Evolutionary conservation across 495 filamentous ascomycete species (phyloP).

Genomic region (Trichoderma erinaceum): DNA sequence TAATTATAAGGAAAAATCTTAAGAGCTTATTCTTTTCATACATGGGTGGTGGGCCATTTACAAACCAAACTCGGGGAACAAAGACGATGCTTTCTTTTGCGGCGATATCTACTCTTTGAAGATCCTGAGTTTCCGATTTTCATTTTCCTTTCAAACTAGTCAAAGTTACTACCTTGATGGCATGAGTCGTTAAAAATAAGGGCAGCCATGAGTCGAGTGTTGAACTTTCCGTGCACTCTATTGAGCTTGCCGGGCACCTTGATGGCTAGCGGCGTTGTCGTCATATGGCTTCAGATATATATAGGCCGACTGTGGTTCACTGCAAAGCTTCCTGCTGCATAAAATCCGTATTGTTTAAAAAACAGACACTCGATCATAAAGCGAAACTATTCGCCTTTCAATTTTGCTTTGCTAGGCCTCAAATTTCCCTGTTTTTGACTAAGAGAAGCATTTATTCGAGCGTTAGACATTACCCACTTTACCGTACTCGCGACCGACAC

Average conservation of each 20-base stretch:
- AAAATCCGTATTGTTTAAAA: neutral
- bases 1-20: no score
- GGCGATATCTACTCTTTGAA: neutral
- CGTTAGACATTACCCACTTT: neutral
- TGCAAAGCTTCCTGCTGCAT: no score
- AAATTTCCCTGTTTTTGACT: neutral
- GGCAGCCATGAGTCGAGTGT: neutral
- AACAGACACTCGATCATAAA: neutral
- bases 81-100: neutral
- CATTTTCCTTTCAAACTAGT: neutral
- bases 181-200: neutral
- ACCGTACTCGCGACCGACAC: neutral
- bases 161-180: neutral
- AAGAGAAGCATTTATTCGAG: neutral
- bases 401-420: neutral
- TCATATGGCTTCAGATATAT: neutral
- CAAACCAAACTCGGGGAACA: no score
- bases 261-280: constrained; percentile 1
- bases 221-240: neutral
- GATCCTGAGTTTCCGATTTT: neutral
- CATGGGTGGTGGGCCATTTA: no score
- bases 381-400: no score
- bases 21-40: no score
- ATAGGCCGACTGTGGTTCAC: no score
- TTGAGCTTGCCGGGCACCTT: neutral